Base-by-base conservation (phyloP, 805 yeast species). In the Lachancea mirantina region DNA sequence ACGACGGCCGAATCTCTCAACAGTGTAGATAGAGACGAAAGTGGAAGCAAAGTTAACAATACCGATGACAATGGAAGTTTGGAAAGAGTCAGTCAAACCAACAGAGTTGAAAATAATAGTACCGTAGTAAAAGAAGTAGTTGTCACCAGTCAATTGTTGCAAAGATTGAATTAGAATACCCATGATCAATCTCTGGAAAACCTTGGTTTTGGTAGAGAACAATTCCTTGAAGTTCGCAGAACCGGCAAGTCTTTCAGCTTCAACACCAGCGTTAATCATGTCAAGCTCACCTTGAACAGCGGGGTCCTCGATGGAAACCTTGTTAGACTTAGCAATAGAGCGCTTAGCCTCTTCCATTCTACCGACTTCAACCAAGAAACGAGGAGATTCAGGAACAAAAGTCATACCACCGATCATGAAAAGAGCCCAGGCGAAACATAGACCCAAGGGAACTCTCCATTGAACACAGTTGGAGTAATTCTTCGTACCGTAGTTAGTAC, bases 391-490 rank as follows among this genome's bases (percentile, higher is more conserved):
- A 32, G 85, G 85, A 70, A 78, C 77, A 47, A 70, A 67, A 3
- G 46, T 42, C 62, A 59, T 57, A 44, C 55, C 64, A 19, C 41
- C 43, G 29, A 61, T 42, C 64, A 61, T 53, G 34, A 58, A 41
- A 11, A 61, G 28, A 30, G 66, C 66, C 70, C 70, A 69, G 19
- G 64, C 62, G 46, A 68, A 70, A 49, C 68, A 64, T 41, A 74
- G 57, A 40, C 79, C 80, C 51, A 78, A 63, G 37, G 81, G 83
- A 45, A 78, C 68, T 72, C 85, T 75, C 85, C 85, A 79, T 62
- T 76, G 81, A 8, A 59, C 84, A 25, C 88, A 78, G 64, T 79
- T 78, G 51, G 71, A 67, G 53, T 60, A 62, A 19, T 35, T 44
- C 41, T 72, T 70, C 39, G 84, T 75, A 58, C 84, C 87, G 56